Evolutionary conservation across 208 protist genomes (phyloP).

Genomic region (Acanthamoeba quina): DNA sequence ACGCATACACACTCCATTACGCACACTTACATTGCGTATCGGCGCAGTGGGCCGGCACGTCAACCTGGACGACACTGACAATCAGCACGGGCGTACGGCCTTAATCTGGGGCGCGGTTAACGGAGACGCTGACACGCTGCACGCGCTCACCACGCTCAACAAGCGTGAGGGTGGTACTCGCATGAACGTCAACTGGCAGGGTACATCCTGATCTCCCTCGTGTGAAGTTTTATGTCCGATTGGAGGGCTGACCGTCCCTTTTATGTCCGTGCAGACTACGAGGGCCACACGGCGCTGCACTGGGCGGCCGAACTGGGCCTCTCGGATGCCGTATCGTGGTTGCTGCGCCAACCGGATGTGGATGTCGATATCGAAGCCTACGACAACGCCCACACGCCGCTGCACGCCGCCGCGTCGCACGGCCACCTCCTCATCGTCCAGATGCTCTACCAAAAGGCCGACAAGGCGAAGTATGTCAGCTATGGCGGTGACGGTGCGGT

Average conservation of each 20-base stretch:
- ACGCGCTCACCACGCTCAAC: neutral
- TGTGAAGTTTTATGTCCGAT: too few species aligned
- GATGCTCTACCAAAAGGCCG: neutral
- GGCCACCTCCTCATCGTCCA: conserved; percentile 5
- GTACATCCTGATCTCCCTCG: neutral
- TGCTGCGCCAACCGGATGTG: neutral
- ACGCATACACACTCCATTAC: too few species aligned
- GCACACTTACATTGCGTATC: neutral
- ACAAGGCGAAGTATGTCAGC: neutral
- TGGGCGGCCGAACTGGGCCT: conserved; percentile 3
- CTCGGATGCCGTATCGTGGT: neutral
- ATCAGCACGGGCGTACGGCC: neutral
- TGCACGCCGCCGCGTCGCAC: neutral
- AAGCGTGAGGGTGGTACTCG: neutral
- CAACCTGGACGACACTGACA: conserved; percentile 2
- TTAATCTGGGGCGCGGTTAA: neutral
- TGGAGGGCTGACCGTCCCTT: neutral
- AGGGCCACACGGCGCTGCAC: conserved; percentile 22
- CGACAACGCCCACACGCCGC: neutral
- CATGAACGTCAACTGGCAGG: conserved; percentile 15
- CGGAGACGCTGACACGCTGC: neutral
- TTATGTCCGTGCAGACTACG: neutral
- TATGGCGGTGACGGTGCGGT: neutral
- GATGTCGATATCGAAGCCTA: neutral
- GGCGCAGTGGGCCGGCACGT: neutral